Percentiles rank a stretch among this genome's conserved stretches.
Evolutionary conservation across 2,329 filamentous ascomycete genomes (phyloP).

Genomic region (Ophiocordyceps robertsii): DNA sequence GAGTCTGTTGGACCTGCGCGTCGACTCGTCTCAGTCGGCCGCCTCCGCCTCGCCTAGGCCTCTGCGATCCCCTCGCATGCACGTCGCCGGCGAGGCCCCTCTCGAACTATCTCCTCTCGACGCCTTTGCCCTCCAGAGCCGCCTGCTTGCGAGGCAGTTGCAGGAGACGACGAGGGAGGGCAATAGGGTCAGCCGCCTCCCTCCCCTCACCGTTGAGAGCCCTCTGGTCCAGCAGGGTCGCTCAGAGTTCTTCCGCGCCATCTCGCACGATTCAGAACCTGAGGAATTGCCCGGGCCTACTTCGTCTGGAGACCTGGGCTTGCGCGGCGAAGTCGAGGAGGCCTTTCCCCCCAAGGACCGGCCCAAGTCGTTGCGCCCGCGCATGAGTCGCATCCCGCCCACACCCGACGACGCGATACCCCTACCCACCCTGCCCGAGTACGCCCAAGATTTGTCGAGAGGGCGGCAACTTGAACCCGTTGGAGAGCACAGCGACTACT

Average conservation of each 20-base stretch:
- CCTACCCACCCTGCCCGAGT: slow-evolving; percentile 28
- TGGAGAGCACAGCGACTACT: slow-evolving; percentile 27
- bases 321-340: slow-evolving; percentile 45
- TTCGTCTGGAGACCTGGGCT: slow-evolving; percentile 21
- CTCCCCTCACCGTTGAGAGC: slow-evolving; percentile 69
- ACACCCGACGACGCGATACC: slow-evolving; percentile 35
- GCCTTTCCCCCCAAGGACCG: slow-evolving; percentile 36
- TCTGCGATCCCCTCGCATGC: slow-evolving; percentile 60
- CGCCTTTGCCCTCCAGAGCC: slow-evolving; percentile 85
- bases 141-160: slow-evolving; percentile 74
- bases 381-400: slow-evolving; percentile 50
- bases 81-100: slow-evolving; percentile 68
- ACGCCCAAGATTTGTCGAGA: slow-evolving; percentile 23
- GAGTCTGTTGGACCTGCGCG: slow-evolving; percentile 44
- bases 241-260: slow-evolving; percentile 68
- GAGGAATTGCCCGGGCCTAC: slow-evolving; percentile 14
- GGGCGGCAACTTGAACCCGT: slow-evolving; percentile 25
- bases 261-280: slow-evolving; percentile 48
- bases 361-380: slow-evolving; percentile 62
- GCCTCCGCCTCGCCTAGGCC: slow-evolving; percentile 33
- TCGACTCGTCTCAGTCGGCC: slow-evolving; percentile 38
- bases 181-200: slow-evolving; percentile 70
- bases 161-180: slow-evolving; percentile 65
- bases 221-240: slow-evolving; percentile 63
- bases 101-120: slow-evolving; percentile 89